These are phyloP conservation scores for Atkinsonella texensis DNA, from an alignment of 2,329 filamentous ascomycete species.

Conservation along the genomic window DNA sequence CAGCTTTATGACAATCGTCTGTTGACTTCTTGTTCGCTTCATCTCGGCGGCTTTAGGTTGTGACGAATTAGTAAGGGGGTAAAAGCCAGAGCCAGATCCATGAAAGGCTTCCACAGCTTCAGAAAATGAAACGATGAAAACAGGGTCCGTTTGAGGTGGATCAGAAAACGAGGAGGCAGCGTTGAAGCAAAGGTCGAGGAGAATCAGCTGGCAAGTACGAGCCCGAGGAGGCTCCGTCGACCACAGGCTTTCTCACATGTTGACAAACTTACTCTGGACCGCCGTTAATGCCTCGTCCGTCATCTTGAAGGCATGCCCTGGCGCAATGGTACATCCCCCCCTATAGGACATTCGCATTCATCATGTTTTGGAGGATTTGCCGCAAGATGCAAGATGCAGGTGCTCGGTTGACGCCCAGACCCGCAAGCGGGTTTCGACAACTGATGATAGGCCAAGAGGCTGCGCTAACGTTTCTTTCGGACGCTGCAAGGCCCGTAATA, in stretches of 20 bases:
- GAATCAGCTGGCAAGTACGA: background rate
- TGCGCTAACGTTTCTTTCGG: conserved; percentile 1
- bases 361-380: conserved; percentile 5
- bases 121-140: background rate
- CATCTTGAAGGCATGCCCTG: conserved; percentile 7
- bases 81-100: conserved; percentile 2
- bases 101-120: background rate
- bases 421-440: conserved; percentile 3
- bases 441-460: conserved; percentile 3
- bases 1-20: conserved; percentile 68
- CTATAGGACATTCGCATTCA: conserved; percentile 4
- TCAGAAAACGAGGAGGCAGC: conserved; percentile 2
- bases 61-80: conserved; percentile 4
- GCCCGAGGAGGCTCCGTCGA: background rate
- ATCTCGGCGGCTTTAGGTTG: conserved; percentile 36
- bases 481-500: background rate
- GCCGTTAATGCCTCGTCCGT: conserved; percentile 10
- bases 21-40: conserved; percentile 42
- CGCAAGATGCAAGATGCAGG: conserved; percentile 3
- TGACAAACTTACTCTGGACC: conserved; percentile 6
- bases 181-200: conserved; percentile 1
- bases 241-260: conserved; percentile 1
- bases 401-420: conserved; percentile 4
- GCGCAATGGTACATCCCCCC: conserved; percentile 4
- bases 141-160: conserved; percentile 2